A percentile compares a stretch with the other conserved stretches of the same genome.
These are phyloP conservation scores for Royoungia palumana DNA, from an alignment of 768 basidiomycete species.

Conservation along the genomic window DNA sequence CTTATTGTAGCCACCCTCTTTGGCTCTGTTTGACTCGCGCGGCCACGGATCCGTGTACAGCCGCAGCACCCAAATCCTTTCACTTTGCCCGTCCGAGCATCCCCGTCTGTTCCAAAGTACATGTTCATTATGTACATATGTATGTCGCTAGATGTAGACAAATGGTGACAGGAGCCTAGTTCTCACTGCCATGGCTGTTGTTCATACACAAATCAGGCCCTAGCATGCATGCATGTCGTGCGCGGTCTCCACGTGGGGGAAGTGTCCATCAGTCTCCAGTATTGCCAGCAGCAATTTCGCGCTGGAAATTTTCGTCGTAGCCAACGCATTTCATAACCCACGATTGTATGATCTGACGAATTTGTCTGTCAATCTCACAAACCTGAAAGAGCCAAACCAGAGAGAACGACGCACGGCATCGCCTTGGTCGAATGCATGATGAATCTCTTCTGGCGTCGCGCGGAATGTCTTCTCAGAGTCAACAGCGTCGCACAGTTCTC, in stretches of 20 bases:
- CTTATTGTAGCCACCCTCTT: conserved; percentile 28
- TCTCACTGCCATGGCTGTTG: no score
- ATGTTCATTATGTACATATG: no score
- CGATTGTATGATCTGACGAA: conserved; percentile 12
- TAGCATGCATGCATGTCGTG: no score
- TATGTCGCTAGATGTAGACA: no score
- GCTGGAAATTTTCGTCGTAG: conserved; percentile 22
- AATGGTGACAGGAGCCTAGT: no score
- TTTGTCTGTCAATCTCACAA: background rate
- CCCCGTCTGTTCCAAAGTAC: no score
- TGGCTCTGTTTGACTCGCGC: conserved; percentile 26
- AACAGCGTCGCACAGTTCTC: conserved; percentile 3
- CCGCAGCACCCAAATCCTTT: background rate
- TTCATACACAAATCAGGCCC: no score
- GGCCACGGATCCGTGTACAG: background rate
- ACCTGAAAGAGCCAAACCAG: no score
- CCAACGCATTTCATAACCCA: conserved; percentile 19
- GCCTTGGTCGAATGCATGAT: conserved; percentile 16
- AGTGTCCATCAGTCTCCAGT: background rate
- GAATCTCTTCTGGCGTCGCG: conserved; percentile 11
- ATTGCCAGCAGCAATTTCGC: conserved; percentile 14
- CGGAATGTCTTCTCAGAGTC: conserved; percentile 9
- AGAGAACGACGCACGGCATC: conserved; percentile 4
- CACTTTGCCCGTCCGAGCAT: no score
- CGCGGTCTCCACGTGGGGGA: no score